These are phyloP conservation scores for Agastache rugosa DNA, from an alignment of 257 asterid species.

Conservation along the genomic window DNA sequence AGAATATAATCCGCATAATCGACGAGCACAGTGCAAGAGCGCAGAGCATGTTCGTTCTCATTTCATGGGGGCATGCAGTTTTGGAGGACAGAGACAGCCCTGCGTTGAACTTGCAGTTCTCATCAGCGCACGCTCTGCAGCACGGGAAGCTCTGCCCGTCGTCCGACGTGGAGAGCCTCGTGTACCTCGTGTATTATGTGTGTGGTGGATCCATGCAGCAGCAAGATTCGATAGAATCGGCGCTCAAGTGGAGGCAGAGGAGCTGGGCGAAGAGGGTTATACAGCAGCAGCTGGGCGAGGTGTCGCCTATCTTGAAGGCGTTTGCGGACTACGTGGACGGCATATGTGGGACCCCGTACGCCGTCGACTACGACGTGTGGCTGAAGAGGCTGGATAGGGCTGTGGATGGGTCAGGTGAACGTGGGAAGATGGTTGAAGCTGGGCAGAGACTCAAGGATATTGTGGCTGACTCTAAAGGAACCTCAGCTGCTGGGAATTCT, in stretches of 20 bases:
- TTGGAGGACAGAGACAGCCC: slow-evolving; percentile 86
- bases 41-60: slow-evolving; percentile 48
- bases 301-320: slow-evolving; percentile 72
- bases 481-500: slow-evolving; percentile 53
- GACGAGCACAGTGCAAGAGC: slow-evolving; percentile 37
- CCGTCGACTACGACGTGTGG: slow-evolving; percentile 80
- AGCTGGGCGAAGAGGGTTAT: slow-evolving; percentile 69
- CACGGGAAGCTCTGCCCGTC: slow-evolving; percentile 84
- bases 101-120: slow-evolving; percentile 62
- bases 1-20: slow-evolving; percentile 51
- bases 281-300: slow-evolving; percentile 70
- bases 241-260: slow-evolving; percentile 71
- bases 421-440: slow-evolving; percentile 62
- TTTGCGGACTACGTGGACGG: slow-evolving; percentile 79
- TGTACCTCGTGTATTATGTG: slow-evolving; percentile 58
- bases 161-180: slow-evolving; percentile 81
- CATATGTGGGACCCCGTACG: slow-evolving; percentile 78
- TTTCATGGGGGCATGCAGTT: slow-evolving; percentile 85
- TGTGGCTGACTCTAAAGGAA: slow-evolving; percentile 65
- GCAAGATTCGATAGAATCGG: slow-evolving; percentile 80
- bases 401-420: slow-evolving; percentile 52
- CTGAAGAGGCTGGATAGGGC: slow-evolving; percentile 58
- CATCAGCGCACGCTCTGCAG: slow-evolving; percentile 75
- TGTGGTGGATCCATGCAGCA: slow-evolving; percentile 69
- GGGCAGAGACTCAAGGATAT: slow-evolving; percentile 48